These are phyloP conservation scores for Mucor plumbeus DNA, from an alignment of 371 early-diverging fungal genomes.

Conservation along the genomic window DNA sequence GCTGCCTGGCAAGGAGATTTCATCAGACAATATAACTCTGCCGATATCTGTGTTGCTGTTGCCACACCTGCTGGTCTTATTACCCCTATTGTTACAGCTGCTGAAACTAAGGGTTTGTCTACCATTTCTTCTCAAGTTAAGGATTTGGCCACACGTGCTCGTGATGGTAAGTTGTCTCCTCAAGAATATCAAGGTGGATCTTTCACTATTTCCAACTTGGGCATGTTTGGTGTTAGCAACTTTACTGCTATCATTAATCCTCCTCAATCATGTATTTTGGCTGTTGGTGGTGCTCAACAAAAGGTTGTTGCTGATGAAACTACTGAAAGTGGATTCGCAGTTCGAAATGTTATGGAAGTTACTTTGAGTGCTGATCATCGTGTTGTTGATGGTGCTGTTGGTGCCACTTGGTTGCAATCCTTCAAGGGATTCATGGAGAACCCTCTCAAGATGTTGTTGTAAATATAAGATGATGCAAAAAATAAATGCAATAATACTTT, in stretches of 20 bases:
- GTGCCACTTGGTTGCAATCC: slow-evolving; percentile 90
- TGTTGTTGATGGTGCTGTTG: slow-evolving; percentile 96
- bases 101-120: slow-evolving; percentile 89
- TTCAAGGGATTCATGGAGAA: slow-evolving; percentile 95
- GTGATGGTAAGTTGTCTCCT: slow-evolving; percentile 88
- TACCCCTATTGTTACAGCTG: slow-evolving; percentile 91
- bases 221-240: slow-evolving; percentile 94
- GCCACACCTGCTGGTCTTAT: slow-evolving; percentile 96
- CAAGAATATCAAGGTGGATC: slow-evolving; percentile 96
- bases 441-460: slow-evolving; percentile 45
- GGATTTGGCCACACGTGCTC: slow-evolving; percentile 88
- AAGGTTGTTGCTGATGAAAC: slow-evolving; percentile 84
- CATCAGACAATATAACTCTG: slow-evolving; percentile 91
- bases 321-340: slow-evolving; percentile 66
- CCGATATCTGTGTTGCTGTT: slow-evolving; percentile 96
- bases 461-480: slow-evolving; percentile 5
- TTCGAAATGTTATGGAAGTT: slow-evolving; percentile 80
- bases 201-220: slow-evolving; percentile 98
- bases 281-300: slow-evolving; percentile 87
- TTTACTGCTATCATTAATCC: slow-evolving; percentile 99
- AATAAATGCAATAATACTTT: background rate
- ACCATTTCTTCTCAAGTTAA: slow-evolving; percentile 87
- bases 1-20: slow-evolving; percentile 93
- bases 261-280: slow-evolving; percentile 94
- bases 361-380: slow-evolving; percentile 96